These are phyloP conservation scores for Pseudogymnoascus sp. DNA, from an alignment of 2,329 filamentous ascomycete species.

Conservation along the genomic window DNA sequence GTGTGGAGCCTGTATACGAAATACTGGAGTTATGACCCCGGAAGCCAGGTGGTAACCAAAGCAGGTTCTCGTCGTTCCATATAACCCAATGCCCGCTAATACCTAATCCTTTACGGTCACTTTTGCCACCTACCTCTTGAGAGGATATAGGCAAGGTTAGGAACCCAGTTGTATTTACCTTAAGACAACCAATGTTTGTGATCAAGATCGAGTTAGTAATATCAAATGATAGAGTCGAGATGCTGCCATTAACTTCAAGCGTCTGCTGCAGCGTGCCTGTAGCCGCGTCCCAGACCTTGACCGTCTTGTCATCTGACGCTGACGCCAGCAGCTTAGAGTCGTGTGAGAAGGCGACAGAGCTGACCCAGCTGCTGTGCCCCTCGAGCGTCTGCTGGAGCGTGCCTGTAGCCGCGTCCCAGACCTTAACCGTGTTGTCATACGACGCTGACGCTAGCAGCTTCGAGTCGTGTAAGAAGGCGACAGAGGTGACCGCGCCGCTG, in stretches of 20 bases:
- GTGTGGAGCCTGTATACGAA: slow-evolving; percentile 14
- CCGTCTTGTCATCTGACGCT: slow-evolving; percentile 5
- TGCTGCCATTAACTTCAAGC: slow-evolving; percentile 17
- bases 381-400: slow-evolving; percentile 12
- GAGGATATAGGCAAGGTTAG: slow-evolving; percentile 12
- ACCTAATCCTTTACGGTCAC: slow-evolving; percentile 15
- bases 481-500: not conserved
- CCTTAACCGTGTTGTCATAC: slow-evolving; percentile 1
- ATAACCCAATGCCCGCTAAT: slow-evolving; percentile 12
- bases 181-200: slow-evolving; percentile 15
- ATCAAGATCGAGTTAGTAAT: slow-evolving; percentile 15
- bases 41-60: slow-evolving; percentile 19
- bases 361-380: slow-evolving; percentile 12
- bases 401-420: slow-evolving; percentile 14
- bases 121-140: slow-evolving; percentile 14
- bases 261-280: slow-evolving; percentile 12
- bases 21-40: slow-evolving; percentile 12
- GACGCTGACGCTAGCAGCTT: slow-evolving; percentile 9
- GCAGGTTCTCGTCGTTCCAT: slow-evolving; percentile 17
- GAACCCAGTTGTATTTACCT: slow-evolving; percentile 13
- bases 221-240: slow-evolving; percentile 17
- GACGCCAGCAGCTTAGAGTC: slow-evolving; percentile 9
- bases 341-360: slow-evolving; percentile 10
- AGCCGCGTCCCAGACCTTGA: not conserved
- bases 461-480: slow-evolving; percentile 10